Percentiles rank a stretch among this genome's conserved stretches.
Conservation (phyloP, 2,329 filamentous ascomycete species). For the Trichophyton verrucosum region DNA sequence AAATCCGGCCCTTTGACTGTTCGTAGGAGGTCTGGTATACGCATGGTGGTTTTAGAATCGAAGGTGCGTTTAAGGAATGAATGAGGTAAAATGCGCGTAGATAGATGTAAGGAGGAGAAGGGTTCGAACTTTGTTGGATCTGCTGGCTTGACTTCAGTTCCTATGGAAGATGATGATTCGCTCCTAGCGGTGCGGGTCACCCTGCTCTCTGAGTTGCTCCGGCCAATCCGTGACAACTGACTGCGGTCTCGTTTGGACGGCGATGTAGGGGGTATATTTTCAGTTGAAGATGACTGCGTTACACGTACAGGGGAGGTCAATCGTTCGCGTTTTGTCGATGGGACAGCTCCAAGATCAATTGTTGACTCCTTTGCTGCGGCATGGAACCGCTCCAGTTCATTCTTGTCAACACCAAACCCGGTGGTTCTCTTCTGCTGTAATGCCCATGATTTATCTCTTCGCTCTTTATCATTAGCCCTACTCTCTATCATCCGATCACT, state of each 20-base stretch:
- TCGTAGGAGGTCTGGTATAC: constrained; percentile 67
- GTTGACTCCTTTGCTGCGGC: constrained; percentile 21
- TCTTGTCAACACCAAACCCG: constrained; percentile 32
- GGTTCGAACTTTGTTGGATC: constrained; percentile 63
- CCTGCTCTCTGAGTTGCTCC: not conserved
- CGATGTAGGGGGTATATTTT: constrained; percentile 12
- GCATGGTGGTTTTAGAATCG: constrained; percentile 61
- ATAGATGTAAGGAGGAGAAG: constrained; percentile 74
- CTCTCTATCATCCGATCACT: constrained; percentile 73
- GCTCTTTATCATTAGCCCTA: constrained; percentile 32
- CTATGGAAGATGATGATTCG: constrained; percentile 1
- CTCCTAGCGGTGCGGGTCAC: not conserved
- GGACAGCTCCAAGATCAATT: not conserved
- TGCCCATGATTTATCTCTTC: constrained; percentile 27
- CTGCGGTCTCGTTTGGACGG: not conserved
- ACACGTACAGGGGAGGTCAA: not conserved
- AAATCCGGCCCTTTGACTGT: constrained; percentile 73
- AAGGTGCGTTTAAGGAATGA: constrained; percentile 66
- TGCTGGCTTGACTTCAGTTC: constrained; percentile 20
- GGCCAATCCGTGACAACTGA: not conserved
- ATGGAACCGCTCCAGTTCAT: constrained; percentile 34
- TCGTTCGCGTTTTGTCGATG: not conserved
- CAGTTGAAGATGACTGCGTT: constrained; percentile 2
- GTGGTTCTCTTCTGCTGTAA: constrained; percentile 30
- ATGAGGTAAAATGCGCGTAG: constrained; percentile 71